Evolutionary conservation across 2,329 filamentous ascomycete species (phyloP).

Genomic region (Apiospora arundinis): DNA sequence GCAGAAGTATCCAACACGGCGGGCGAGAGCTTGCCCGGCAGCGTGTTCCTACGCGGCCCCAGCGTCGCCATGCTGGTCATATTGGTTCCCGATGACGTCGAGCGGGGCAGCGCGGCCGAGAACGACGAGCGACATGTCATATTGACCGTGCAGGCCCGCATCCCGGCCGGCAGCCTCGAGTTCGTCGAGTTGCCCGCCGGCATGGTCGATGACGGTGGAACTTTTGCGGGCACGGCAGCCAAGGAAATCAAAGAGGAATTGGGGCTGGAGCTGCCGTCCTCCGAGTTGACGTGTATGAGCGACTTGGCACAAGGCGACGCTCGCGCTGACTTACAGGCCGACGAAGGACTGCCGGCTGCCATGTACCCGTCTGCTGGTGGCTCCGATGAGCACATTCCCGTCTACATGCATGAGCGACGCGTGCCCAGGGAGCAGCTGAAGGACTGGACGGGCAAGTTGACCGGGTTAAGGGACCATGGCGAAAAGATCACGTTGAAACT

Average conservation of each 20-base stretch:
- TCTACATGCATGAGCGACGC: constrained; percentile 62
- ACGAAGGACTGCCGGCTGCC: constrained; percentile 50
- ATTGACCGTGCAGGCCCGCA: constrained; percentile 64
- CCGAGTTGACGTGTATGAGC: constrained; percentile 57
- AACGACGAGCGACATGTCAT: constrained; percentile 59
- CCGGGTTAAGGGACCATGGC: constrained; percentile 62
- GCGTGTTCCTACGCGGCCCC: constrained; percentile 64
- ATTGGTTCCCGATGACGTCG: constrained; percentile 57
- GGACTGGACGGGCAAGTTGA: constrained; percentile 63
- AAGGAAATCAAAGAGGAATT: constrained; percentile 68
- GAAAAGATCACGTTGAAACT: constrained; percentile 69
- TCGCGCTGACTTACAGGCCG: constrained; percentile 18
- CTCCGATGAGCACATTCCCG: constrained; percentile 65
- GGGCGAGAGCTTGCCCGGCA: constrained; percentile 58
- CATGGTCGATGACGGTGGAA: constrained; percentile 58
- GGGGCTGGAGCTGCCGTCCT: constrained; percentile 56
- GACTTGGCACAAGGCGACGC: constrained; percentile 47
- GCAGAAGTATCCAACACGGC: constrained; percentile 54
- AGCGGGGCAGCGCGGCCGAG: constrained; percentile 35
- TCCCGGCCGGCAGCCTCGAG: constrained; percentile 60
- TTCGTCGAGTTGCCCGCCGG: constrained; percentile 65
- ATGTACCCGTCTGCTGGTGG: constrained; percentile 65
- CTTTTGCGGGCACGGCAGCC: constrained; percentile 63
- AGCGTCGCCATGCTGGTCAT: constrained; percentile 66
- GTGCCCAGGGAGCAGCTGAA: constrained; percentile 56